Conservation (phyloP, 768 basidiomycete species). For the Tylopilus cervinicoccineus region DNA sequence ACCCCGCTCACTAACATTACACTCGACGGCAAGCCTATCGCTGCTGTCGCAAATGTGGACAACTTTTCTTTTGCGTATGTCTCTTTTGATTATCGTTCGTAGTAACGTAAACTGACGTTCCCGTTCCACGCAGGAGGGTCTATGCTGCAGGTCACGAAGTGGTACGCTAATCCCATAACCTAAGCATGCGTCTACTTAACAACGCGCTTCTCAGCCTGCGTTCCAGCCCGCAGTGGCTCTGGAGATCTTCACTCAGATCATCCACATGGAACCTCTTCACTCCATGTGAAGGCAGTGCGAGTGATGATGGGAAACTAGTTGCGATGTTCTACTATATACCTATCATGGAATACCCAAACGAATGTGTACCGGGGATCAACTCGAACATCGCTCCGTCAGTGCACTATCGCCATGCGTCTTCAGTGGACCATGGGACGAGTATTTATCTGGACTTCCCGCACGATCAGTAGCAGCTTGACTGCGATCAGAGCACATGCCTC, state of each 20-base stretch:
- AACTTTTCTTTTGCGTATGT: conserved; percentile 67
- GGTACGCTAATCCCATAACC: conserved; percentile 34
- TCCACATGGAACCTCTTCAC: conserved; percentile 49
- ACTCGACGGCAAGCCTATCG: conserved; percentile 47
- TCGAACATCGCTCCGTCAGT: too few species aligned
- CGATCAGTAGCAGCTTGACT: too few species aligned
- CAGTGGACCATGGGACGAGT: too few species aligned
- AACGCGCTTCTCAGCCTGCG: conserved; percentile 38
- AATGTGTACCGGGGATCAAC: too few species aligned
- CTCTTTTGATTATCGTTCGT: background rate
- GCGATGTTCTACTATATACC: too few species aligned
- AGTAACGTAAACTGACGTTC: background rate
- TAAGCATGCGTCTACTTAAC: background rate
- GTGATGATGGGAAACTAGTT: too few species aligned
- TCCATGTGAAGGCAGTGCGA: conserved; percentile 34
- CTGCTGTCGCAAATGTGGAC: conserved; percentile 59
- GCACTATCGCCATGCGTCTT: too few species aligned
- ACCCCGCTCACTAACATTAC: conserved; percentile 54
- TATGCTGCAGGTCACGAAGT: conserved; percentile 61
- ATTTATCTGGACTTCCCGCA: too few species aligned
- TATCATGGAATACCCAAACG: too few species aligned
- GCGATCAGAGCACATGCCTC: too few species aligned
- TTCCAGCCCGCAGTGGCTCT: background rate
- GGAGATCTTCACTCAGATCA: conserved; percentile 44
- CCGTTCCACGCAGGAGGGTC: conserved; percentile 40